Conservation (phyloP, 257 asterid species). For the Paulownia fortunei region DNA sequence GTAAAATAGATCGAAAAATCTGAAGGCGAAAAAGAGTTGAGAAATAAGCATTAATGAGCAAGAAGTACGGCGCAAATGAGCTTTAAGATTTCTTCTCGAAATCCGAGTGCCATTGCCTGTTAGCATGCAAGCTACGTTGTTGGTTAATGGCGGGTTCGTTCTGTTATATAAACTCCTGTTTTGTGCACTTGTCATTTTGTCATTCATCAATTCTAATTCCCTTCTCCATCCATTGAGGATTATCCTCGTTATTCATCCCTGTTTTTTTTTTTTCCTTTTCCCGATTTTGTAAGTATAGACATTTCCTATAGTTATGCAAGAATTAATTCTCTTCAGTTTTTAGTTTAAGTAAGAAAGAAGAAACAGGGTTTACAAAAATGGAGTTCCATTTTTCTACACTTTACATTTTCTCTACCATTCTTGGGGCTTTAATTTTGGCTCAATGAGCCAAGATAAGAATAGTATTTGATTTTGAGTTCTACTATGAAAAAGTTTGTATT, state of each 20-base stretch:
- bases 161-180: conserved; percentile 38
- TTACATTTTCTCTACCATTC: too few relatives aligned
- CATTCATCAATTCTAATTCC: not conserved
- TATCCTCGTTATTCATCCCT: not conserved
- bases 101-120: conserved; percentile 45
- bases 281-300: not conserved
- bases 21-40: conserved; percentile 20
- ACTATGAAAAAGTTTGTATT: too few relatives aligned
- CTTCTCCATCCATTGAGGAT: not conserved
- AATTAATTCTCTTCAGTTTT: too few relatives aligned
- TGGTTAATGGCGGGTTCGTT: conserved; percentile 16
- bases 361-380: too few relatives aligned
- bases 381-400: too few relatives aligned
- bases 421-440: too few relatives aligned
- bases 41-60: conserved; percentile 53
- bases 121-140: conserved; percentile 43
- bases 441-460: too few relatives aligned
- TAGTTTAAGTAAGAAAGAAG: too few relatives aligned
- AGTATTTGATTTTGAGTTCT: too few relatives aligned
- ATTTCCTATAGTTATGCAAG: not conserved
- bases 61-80: conserved; percentile 62
- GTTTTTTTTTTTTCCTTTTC: not conserved
- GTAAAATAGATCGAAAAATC: conserved; percentile 24
- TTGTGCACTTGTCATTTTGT: conserved; percentile 25
- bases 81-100: conserved; percentile 56